Conservation (phyloP, 1,139 yeast genomes). For the Taphrina deformans region DNA sequence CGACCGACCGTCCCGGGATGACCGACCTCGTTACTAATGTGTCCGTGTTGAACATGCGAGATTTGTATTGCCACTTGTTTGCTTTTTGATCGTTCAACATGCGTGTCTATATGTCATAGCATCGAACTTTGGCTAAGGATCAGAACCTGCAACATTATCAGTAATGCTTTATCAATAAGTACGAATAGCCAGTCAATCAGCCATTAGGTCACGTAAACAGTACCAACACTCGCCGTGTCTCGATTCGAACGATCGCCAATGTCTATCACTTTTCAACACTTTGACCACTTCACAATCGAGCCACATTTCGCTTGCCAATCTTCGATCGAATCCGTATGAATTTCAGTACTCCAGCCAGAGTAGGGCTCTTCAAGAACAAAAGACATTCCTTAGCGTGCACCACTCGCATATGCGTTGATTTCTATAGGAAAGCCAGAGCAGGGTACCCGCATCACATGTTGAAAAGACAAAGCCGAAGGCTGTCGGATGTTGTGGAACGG, state of each 20-base stretch:
- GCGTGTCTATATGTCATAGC: not conserved
- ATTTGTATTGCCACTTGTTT: not conserved
- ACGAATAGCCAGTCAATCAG: slow-evolving; percentile 13
- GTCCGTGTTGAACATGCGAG: not conserved
- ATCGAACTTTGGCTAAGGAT: not conserved
- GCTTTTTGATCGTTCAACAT: not conserved
- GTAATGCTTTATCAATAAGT: slow-evolving; percentile 13
- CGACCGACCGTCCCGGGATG: slow-evolving; percentile 22
- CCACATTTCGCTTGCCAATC: not conserved
- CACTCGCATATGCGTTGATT: no score
- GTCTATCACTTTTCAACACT: not conserved
- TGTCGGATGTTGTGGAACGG: no score
- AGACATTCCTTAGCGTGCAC: no score
- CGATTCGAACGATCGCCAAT: not conserved
- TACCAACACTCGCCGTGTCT: not conserved
- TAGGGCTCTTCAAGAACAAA: no score
- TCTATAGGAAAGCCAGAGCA: no score
- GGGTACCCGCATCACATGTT: no score
- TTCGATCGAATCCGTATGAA: not conserved
- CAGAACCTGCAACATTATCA: not conserved
- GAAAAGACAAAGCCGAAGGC: no score
- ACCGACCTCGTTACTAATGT: slow-evolving; percentile 21
- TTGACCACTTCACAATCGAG: not conserved
- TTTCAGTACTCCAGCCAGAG: no score
- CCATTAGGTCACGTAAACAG: not conserved